Conservation (phyloP, 345 rosid species). For the Eucalyptus lansdowneana region DNA sequence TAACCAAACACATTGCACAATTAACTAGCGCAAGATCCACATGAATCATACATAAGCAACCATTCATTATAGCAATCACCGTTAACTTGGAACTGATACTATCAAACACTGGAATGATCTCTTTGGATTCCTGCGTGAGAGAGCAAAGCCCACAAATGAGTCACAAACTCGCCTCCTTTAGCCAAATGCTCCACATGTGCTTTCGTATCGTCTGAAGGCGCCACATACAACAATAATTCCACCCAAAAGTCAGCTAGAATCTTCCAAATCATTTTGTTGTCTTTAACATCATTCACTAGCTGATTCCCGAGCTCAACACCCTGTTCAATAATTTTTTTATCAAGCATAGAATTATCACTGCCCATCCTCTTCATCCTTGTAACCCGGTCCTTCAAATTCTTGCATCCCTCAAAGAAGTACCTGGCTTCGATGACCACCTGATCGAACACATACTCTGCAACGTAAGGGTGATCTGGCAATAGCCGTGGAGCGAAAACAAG, state of each 20-base stretch:
- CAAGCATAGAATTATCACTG: accelerated
- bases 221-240: neutral
- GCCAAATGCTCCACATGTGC: neutral
- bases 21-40: neutral
- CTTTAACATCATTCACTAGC: neutral
- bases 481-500: neutral
- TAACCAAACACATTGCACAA: neutral
- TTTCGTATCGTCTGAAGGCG: neutral
- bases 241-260: neutral
- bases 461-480: neutral
- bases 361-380: neutral
- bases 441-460: neutral
- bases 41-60: neutral
- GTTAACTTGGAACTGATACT: neutral
- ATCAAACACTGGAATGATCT: neutral
- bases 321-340: neutral
- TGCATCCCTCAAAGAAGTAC: neutral
- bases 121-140: neutral
- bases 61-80: neutral
- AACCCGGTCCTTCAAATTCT: neutral
- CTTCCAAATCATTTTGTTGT: neutral
- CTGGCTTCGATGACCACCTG: neutral
- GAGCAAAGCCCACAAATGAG: neutral
- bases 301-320: neutral
- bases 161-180: neutral